phyloP scores from a whole-genome alignment of 805 yeast genomes.

The Sugiyamaella chiloensis region DNA sequence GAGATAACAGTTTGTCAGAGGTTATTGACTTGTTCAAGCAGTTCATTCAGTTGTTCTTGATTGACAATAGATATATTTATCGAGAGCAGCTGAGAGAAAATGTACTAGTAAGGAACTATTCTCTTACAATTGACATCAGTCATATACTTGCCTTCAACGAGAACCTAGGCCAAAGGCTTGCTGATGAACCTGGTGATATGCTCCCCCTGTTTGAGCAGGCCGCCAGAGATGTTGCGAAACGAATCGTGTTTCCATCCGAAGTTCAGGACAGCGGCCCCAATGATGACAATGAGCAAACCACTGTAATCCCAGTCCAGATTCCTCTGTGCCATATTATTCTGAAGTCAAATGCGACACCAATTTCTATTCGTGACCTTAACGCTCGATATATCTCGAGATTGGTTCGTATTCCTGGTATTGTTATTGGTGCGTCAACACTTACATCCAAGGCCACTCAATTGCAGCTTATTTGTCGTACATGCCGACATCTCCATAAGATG shows the following conservation, averaged over 20 bases:
- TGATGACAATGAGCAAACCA: constrained; percentile 46
- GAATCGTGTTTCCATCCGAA: constrained; percentile 40
- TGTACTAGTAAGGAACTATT: constrained; percentile 69
- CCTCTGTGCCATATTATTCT: constrained; percentile 84
- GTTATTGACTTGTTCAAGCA: constrained; percentile 52
- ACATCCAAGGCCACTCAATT: constrained; percentile 82
- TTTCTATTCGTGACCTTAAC: constrained; percentile 76
- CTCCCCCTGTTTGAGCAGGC: constrained; percentile 71
- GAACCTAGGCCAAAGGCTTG: constrained; percentile 75
- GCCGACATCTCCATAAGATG: constrained; percentile 74
- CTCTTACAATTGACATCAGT: constrained; percentile 70
- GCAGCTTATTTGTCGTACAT: constrained; percentile 80
- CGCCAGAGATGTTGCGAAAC: constrained; percentile 63
- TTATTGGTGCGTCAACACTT: constrained; percentile 86
- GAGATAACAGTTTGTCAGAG: constrained; percentile 36
- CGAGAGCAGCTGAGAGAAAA: constrained; percentile 84
- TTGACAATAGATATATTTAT: constrained; percentile 76
- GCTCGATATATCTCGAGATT: constrained; percentile 86
- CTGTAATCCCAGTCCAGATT: constrained; percentile 35
- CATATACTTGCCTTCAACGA: constrained; percentile 87
- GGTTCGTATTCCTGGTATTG: constrained; percentile 87
- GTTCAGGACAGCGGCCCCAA: constrained; percentile 21
- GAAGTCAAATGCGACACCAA: constrained; percentile 64
- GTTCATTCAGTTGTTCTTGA: constrained; percentile 81
- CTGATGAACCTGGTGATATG: constrained; percentile 85